Evolutionary conservation across 345 rosid species (phyloP).

Genomic region (Eutrema yunnanense): DNA sequence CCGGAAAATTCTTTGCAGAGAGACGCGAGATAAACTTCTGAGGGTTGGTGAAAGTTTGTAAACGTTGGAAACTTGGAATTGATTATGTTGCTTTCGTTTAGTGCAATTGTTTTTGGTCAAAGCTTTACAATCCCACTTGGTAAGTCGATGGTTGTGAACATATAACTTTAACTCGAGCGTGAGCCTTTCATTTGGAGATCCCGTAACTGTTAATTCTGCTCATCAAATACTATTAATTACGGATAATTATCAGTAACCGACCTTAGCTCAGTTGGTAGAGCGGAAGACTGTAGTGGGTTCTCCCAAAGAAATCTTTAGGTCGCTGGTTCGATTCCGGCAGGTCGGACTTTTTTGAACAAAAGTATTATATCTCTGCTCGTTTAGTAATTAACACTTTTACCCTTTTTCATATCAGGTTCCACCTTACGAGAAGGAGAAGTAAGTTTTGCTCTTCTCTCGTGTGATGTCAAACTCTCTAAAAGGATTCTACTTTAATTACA

Average conservation of each 20-base stretch:
- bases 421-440: too few relatives aligned
- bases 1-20: slow-evolving; percentile 89
- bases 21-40: slow-evolving; percentile 79
- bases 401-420: too few relatives aligned
- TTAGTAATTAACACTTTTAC: too few relatives aligned
- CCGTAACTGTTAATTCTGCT: too few relatives aligned
- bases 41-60: not conserved
- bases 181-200: too few relatives aligned
- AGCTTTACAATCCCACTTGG: not conserved
- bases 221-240: too few relatives aligned
- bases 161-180: too few relatives aligned
- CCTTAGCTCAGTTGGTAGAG: slow-evolving; percentile 99
- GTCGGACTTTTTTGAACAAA: slow-evolving; percentile 34
- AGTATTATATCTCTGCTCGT: too few relatives aligned
- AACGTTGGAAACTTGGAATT: not conserved
- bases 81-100: not conserved
- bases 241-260: slow-evolving; percentile 33
- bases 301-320: slow-evolving; percentile 52
- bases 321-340: slow-evolving; percentile 88
- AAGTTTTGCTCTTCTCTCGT: too few relatives aligned
- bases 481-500: too few relatives aligned
- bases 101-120: not conserved
- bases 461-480: too few relatives aligned
- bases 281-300: slow-evolving; percentile 94
- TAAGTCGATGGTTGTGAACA: not conserved